Evolutionary conservation across 2,329 filamentous ascomycete species (phyloP).

Genomic region (Pseudogymnoascus sp.): DNA sequence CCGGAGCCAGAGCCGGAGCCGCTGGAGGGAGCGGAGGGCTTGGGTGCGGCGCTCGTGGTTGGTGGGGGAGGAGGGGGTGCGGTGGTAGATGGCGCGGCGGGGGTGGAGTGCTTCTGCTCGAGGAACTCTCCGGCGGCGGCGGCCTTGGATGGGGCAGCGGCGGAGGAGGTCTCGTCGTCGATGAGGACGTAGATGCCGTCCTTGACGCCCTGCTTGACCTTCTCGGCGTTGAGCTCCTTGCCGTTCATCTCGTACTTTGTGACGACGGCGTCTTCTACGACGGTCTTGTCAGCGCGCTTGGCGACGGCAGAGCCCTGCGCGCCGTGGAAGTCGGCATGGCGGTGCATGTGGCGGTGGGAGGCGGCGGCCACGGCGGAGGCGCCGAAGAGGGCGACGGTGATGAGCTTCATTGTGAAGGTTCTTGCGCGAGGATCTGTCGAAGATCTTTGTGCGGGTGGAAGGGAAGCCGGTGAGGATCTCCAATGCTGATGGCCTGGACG

Average conservation of each 20-base stretch:
- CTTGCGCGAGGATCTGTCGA: too few species aligned
- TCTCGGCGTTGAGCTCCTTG: constrained; percentile 46
- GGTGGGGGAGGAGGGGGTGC: constrained; percentile 18
- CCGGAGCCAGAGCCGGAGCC: constrained; percentile 18
- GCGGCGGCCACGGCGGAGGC: constrained; percentile 44
- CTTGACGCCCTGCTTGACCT: constrained; percentile 64
- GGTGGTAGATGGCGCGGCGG: constrained; percentile 17
- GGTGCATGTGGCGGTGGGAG: constrained; percentile 48
- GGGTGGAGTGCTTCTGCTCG: constrained; percentile 17
- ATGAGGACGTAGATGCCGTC: constrained; percentile 62
- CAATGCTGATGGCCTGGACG: constrained; percentile 15
- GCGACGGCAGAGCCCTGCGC: constrained; percentile 41
- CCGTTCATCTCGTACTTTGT: constrained; percentile 67
- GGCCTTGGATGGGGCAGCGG: constrained; percentile 31
- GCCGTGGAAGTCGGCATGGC: constrained; percentile 44
- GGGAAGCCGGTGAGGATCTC: constrained; percentile 14
- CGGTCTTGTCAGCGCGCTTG: constrained; percentile 35
- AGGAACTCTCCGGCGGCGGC: constrained; percentile 23
- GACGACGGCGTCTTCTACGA: constrained; percentile 50
- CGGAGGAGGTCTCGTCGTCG: constrained; percentile 42
- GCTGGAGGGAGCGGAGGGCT: constrained; percentile 23
- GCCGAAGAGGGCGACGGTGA: constrained; percentile 22
- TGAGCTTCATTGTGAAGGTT: constrained; percentile 28
- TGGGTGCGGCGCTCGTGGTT: constrained; percentile 31
- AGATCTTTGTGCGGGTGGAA: too few species aligned